Percentiles rank a stretch among this genome's conserved stretches.
Conservation (phyloP, 805 yeast genomes). For the Brettanomyces anomalus region DNA sequence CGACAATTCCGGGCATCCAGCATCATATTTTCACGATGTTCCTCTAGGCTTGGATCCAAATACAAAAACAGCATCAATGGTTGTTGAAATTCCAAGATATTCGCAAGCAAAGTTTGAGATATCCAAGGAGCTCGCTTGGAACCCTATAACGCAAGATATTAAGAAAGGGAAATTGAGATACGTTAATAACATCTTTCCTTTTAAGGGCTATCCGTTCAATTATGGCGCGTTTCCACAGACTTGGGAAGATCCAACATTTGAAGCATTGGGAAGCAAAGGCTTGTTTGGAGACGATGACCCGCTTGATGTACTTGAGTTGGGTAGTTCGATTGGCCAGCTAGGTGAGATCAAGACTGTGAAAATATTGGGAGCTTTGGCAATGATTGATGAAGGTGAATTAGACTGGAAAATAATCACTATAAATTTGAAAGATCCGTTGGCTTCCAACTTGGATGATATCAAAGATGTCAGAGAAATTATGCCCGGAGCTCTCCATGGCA, state of each 20-base stretch:
- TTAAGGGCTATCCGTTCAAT: slow-evolving; percentile 77
- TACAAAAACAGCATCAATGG: slow-evolving; percentile 45
- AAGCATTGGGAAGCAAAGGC: slow-evolving; percentile 23
- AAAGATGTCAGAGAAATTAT: slow-evolving; percentile 57
- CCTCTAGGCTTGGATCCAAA: slow-evolving; percentile 43
- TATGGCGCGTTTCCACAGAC: slow-evolving; percentile 91
- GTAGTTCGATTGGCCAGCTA: slow-evolving; percentile 35
- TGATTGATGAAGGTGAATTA: slow-evolving; percentile 89
- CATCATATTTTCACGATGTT: slow-evolving; percentile 66
- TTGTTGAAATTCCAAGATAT: slow-evolving; percentile 77
- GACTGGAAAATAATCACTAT: slow-evolving; percentile 89
- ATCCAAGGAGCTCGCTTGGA: slow-evolving; percentile 43
- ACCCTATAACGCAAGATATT: slow-evolving; percentile 75
- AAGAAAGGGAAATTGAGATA: slow-evolving; percentile 64
- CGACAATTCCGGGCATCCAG: slow-evolving; percentile 31
- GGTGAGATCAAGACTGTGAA: slow-evolving; percentile 56
- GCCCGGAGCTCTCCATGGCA: slow-evolving; percentile 64
- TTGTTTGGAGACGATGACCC: slow-evolving; percentile 90
- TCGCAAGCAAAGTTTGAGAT: slow-evolving; percentile 79
- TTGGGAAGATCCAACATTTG: slow-evolving; percentile 87
- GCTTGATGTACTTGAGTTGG: slow-evolving; percentile 87
- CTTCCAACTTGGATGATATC: slow-evolving; percentile 49
- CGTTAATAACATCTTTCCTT: slow-evolving; percentile 73
- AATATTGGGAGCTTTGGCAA: slow-evolving; percentile 67
- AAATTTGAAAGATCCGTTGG: slow-evolving; percentile 57